phyloP scores from a whole-genome alignment of 2,329 filamentous ascomycete genomes.

The Xylaria arbuscula region DNA sequence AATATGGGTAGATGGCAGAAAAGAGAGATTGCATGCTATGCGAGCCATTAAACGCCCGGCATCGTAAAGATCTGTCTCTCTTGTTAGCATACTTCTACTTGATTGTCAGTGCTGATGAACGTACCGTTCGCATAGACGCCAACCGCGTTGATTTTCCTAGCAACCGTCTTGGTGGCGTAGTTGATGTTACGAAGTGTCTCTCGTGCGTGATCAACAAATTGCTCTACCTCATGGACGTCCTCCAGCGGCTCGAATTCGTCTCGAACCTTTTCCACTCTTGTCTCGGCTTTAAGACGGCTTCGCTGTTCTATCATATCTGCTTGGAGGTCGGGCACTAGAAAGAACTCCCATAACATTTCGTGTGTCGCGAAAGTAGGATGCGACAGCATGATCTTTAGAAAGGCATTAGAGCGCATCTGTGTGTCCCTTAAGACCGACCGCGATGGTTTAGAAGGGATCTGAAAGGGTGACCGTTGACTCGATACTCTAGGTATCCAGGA shows the following conservation, averaged over 20 bases:
- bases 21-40: constrained; percentile 67
- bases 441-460: constrained; percentile 92
- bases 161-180: constrained; percentile 82
- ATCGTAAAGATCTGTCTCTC: constrained; percentile 72
- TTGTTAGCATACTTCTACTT: constrained; percentile 13
- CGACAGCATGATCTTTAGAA: constrained; percentile 84
- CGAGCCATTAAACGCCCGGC: constrained; percentile 67
- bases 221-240: constrained; percentile 87
- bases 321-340: constrained; percentile 93
- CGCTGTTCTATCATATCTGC: constrained; percentile 89
- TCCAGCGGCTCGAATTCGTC: constrained; percentile 90
- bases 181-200: constrained; percentile 90
- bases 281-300: constrained; percentile 86
- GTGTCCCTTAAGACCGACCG: constrained; percentile 87
- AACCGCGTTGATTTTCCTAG: constrained; percentile 80
- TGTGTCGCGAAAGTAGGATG: constrained; percentile 96
- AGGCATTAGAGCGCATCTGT: constrained; percentile 86
- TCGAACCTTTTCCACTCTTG: constrained; percentile 82
- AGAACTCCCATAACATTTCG: constrained; percentile 99
- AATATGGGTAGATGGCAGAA: constrained; percentile 75
- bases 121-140: constrained; percentile 72
- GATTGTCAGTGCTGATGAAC: constrained; percentile 36
- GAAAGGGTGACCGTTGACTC: constrained; percentile 85
- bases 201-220: constrained; percentile 89
- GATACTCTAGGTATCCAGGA: constrained; percentile 90